Evolutionary conservation across 2,329 filamentous ascomycete species (phyloP).

Genomic region (Colletotrichum phormii): DNA sequence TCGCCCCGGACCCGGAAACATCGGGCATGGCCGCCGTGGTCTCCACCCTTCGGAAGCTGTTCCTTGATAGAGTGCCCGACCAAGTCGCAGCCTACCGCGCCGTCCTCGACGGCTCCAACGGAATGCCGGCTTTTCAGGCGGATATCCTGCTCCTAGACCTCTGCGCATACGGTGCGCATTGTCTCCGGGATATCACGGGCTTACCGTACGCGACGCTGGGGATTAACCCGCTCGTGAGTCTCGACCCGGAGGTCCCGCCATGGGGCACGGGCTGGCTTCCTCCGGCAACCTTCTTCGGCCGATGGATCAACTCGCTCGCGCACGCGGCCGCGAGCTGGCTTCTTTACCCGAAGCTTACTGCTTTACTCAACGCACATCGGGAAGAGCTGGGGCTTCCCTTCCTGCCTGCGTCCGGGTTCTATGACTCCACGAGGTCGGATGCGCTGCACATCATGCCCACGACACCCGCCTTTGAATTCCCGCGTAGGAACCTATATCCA

Average conservation of each 20-base stretch:
- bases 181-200: conserved; percentile 10
- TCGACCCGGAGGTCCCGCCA: conserved; percentile 22
- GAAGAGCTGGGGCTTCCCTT: neutral
- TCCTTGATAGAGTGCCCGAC: conserved; percentile 11
- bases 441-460: conserved; percentile 19
- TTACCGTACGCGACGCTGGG: conserved; percentile 19
- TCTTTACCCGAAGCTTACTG: conserved; percentile 20
- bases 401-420: conserved; percentile 16
- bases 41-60: conserved; percentile 13
- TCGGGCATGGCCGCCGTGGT: conserved; percentile 12
- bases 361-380: neutral
- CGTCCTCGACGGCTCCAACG: neutral
- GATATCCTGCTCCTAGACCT: conserved; percentile 15
- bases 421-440: conserved; percentile 14
- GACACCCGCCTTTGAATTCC: conserved; percentile 39
- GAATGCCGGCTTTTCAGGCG: neutral
- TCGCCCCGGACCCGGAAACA: conserved; percentile 1
- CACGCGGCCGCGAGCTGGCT: neutral
- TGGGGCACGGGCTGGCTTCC: conserved; percentile 13
- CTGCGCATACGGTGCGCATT: neutral
- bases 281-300: neutral
- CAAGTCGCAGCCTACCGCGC: conserved; percentile 18
- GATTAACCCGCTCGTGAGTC: conserved; percentile 24
- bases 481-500: conserved; percentile 29
- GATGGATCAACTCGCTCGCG: conserved; percentile 3